These are phyloP conservation scores for Amoebophrya sp. DNA, from an alignment of 169 alveolate genomes.

Conservation along the genomic window DNA sequence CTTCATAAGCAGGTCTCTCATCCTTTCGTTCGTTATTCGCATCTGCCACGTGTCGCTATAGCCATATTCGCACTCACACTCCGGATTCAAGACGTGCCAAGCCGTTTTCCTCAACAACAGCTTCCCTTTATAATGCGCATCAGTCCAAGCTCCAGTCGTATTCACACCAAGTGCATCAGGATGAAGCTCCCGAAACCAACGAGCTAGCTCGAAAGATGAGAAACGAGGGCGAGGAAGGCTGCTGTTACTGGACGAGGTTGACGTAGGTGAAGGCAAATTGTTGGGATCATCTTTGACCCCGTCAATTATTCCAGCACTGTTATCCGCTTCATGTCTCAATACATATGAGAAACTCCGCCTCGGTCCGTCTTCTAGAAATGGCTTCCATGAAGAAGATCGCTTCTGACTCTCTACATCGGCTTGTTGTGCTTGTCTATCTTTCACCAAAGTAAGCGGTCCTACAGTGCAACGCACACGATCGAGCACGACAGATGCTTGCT, in stretches of 20 bases:
- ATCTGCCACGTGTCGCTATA: background rate
- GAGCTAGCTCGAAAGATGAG: background rate
- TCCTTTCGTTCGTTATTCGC: background rate
- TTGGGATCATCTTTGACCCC: background rate
- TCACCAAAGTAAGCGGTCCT: background rate
- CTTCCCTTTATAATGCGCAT: background rate
- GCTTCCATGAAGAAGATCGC: background rate
- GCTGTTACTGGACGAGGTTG: background rate
- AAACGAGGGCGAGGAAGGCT: too few species aligned
- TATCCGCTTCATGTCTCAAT: background rate
- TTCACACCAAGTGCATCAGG: background rate
- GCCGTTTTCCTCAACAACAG: background rate
- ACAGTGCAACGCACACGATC: background rate
- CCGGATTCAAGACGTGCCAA: background rate
- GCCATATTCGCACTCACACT: background rate
- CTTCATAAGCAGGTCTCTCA: background rate
- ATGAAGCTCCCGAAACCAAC: background rate
- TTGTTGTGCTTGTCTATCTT: background rate
- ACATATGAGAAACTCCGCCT: background rate
- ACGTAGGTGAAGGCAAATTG: background rate
- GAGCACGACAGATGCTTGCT: background rate
- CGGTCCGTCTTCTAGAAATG: background rate
- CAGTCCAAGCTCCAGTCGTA: background rate
- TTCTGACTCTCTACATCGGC: background rate
- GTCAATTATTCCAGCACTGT: background rate